Percentiles rank a stretch among this genome's conserved stretches.
Conservation (phyloP, 257 asterid genomes). For the Solanum etuberosum region DNA sequence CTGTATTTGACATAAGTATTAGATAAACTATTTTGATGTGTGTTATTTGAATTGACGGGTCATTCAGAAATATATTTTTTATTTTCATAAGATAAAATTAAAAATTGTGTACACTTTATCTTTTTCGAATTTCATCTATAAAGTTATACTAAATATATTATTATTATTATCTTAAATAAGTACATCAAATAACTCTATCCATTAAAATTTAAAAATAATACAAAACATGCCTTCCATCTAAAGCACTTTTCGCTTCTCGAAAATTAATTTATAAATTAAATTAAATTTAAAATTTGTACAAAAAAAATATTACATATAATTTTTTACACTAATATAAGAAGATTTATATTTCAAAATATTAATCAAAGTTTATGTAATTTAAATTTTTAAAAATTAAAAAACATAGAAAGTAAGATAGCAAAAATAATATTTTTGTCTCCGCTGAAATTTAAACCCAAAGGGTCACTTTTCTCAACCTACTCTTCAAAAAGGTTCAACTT, state of each 20-base stretch:
- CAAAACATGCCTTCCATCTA: neutral
- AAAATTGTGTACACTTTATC: rapidly evolving
- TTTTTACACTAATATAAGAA: neutral
- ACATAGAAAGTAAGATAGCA: neutral
- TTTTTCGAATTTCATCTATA: neutral
- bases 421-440: neutral
- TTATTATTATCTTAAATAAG: neutral
- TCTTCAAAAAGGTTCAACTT: conserved; percentile 40
- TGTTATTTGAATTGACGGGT: neutral
- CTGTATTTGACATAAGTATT: neutral
- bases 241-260: neutral
- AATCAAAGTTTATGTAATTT: too few species aligned
- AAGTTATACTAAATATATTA: neutral
- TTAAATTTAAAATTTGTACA: too few species aligned
- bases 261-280: too few species aligned
- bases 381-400: neutral
- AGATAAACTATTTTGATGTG: neutral
- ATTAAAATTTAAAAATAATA: neutral
- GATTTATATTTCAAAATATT: neutral
- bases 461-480: conserved; percentile 14
- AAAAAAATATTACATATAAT: too few species aligned
- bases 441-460: neutral
- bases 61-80: neutral
- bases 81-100: neutral
- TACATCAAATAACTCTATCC: neutral